These are phyloP conservation scores for Podaxis sp. DNA, from an alignment of 768 basidiomycete species.

Conservation along the genomic window DNA sequence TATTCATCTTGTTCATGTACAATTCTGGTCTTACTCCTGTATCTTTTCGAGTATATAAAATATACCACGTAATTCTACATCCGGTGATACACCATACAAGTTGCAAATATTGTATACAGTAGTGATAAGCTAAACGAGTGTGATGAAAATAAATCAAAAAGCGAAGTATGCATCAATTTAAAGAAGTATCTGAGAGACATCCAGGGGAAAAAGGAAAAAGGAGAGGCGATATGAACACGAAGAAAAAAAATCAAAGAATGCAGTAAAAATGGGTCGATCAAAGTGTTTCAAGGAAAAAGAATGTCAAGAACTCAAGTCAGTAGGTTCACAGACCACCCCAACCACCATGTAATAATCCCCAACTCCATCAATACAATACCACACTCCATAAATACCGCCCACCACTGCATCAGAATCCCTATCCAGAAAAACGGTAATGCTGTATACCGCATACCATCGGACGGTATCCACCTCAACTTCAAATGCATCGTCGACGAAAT, in stretches of 20 bases:
- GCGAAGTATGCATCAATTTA: background rate
- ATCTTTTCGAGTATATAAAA: background rate
- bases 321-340: slow-evolving; percentile 63
- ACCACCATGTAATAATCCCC: slow-evolving; percentile 67
- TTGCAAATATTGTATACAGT: slow-evolving; percentile 5
- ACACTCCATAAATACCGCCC: slow-evolving; percentile 56
- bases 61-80: slow-evolving; percentile 6
- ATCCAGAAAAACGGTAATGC: slow-evolving; percentile 60
- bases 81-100: slow-evolving; percentile 1
- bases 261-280: background rate
- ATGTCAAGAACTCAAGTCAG: slow-evolving; percentile 22
- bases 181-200: too few species aligned
- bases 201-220: too few species aligned
- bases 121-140: slow-evolving; percentile 3
- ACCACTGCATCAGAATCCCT: slow-evolving; percentile 63
- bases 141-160: background rate
- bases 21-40: background rate
- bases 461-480: slow-evolving; percentile 52
- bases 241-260: background rate
- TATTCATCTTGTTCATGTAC: background rate
- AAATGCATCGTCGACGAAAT: slow-evolving; percentile 49
- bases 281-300: background rate
- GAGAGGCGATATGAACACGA: background rate
- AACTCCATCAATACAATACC: slow-evolving; percentile 53
- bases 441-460: slow-evolving; percentile 59